Base-by-base conservation (phyloP, 495 filamentous ascomycete species). In the Bombardia bombarda region DNA sequence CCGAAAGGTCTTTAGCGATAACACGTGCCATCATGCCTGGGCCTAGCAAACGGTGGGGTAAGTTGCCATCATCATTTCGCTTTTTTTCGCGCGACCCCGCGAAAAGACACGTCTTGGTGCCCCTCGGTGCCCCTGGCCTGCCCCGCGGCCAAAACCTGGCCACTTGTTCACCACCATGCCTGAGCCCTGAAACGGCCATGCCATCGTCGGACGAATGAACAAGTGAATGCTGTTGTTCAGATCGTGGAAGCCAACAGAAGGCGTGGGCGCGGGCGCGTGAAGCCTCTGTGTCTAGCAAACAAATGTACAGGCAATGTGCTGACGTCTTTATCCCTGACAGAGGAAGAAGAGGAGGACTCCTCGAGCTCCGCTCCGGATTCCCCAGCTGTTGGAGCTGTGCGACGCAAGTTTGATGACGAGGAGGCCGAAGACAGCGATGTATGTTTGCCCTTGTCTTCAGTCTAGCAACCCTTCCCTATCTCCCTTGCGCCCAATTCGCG, bases 371-470 rank as follows among this genome's bases (percentile, higher is more conserved):
- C 74, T 45, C 66, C 76, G 28, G 70, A 78, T 33, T 77, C 87
- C 32, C 75, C 80, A 30, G 67, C 74, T 18, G 73, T 69, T 32
- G 66, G 73, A 28, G 71, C 77, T 43, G 45, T 46, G 18, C 63
- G 67, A 18, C 65, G 65, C 37, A 87, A 87, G 61, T 96, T 92
- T 55, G 89, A 93, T 51, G 92, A 99, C 55, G 90, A 96, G 58
- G 90, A 94, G 62, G 86, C 80, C 24, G 79, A 83, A 1, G 89
- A 92, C 35, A 72, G 68, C 60, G 89, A 96, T 65, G 90, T 90
- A 78, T 60, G 77, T 63, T n/a, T 40, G 43, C 24, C 30, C n/a
- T 17, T 14, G 6, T 22, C 2, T 28, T 44, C 25, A 25, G 28
- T 40, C 35, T 19, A 43, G 3, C 40, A 19, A 12, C 9, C 13